Base-by-base conservation (phyloP, 176 grass and related monocot genomes). In the Oryza punctata region DNA sequence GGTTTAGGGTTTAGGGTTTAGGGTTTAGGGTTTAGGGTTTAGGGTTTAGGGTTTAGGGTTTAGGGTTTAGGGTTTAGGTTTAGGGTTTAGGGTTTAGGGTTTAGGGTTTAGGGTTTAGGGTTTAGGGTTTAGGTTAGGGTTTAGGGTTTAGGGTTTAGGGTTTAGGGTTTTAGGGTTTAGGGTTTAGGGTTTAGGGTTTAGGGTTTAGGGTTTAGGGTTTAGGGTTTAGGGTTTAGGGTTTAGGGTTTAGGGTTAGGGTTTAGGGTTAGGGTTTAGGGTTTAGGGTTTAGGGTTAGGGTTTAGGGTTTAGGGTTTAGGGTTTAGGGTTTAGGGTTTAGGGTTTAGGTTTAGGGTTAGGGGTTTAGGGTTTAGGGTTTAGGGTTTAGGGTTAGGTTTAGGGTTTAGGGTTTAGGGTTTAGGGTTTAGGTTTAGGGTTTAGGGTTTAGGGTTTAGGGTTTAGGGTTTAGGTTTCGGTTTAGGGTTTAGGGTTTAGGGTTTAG, bases 61-160 rank as follows among this genome's bases (percentile, higher is more conserved):
- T 67, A 33, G 37, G 77, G 77, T n/a, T 80, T 80, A 68, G 77
- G 77, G 77, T 68, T 66, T 80, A 64, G 78, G 78, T 80, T 80
- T 80, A 69, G 78, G 63, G 37, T 68, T 69, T 67, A 52, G 78
- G 78, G 61, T 80, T 80, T 67, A 32, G 63, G 78, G 61, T 80
- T 80, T 67, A 50, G 77, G 63, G 60, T 66, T 80, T 67, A 33
- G 78, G 78, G 18, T 80, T 80, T 29, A n/a, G 64, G 78, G 61
- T 80, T 80, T 68, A 69, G 78, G 78, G 61, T 80, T 80, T 47
- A 35, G 63, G 77, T 80, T 80, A 33, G 64, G 78, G 63, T 80
- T 67, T 69, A 30, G 64, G 78, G 63, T 68, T 80, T 47, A 10
- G 41, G 78, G 63, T 68, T 67, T 80, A 69, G 64, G 78, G 63